Conservation (phyloP, 768 basidiomycete genomes). For the Peribolospora baueri region DNA sequence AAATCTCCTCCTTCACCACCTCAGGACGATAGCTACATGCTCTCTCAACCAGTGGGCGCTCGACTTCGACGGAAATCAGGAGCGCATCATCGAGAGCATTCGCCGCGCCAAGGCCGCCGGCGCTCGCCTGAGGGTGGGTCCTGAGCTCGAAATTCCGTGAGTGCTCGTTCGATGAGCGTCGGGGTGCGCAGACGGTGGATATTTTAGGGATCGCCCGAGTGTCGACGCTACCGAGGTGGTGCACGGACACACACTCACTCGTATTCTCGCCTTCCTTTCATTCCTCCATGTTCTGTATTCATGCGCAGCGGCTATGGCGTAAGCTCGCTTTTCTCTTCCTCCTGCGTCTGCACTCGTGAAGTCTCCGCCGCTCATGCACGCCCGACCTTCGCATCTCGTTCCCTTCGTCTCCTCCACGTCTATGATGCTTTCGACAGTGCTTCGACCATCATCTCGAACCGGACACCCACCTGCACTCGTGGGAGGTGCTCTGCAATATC, state of each 20-base stretch:
- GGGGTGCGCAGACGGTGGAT: neutral
- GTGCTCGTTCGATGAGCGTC: slow-evolving; percentile 9
- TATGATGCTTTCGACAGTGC: neutral
- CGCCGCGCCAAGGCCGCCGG: slow-evolving; percentile 64
- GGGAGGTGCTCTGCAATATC: slow-evolving; percentile 90
- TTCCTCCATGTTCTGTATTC: neutral
- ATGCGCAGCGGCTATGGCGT: slow-evolving; percentile 53
- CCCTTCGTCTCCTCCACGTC: neutral
- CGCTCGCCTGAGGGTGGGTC: slow-evolving; percentile 77
- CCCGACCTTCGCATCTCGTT: neutral
- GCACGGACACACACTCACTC: neutral
- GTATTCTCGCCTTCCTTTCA: neutral
- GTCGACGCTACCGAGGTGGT: neutral
- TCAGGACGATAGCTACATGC: slow-evolving; percentile 15
- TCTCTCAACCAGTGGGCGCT: slow-evolving; percentile 94
- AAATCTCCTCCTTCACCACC: no score
- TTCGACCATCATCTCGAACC: slow-evolving; percentile 27
- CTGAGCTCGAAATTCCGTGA: slow-evolving; percentile 86
- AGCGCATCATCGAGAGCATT: slow-evolving; percentile 73
- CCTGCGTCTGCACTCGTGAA: neutral
- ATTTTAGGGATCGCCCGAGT: neutral
- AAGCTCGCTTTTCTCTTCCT: neutral
- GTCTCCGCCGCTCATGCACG: neutral
- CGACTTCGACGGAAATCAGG: slow-evolving; percentile 60
- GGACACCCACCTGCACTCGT: slow-evolving; percentile 85